Conservation (phyloP, 441 rosid species). For the Erysimum cheiri region DNA sequence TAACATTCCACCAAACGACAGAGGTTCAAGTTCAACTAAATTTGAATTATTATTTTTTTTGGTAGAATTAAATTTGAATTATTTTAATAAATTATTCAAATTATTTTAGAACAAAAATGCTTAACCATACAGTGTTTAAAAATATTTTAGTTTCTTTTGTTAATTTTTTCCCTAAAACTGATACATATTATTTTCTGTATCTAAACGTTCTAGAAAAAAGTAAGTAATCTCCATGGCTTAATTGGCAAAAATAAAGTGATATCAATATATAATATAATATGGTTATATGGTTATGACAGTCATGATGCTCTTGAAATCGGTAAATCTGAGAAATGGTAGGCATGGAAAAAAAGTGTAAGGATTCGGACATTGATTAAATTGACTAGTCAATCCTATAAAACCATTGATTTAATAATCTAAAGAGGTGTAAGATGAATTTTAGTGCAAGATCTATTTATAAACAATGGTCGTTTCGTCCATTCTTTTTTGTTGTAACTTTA, state of each 20-base stretch:
- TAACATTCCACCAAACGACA: background rate
- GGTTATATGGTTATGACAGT: too few species aligned
- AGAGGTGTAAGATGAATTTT: conserved; percentile 26
- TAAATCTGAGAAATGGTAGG: conserved; percentile 23
- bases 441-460: conserved; percentile 33
- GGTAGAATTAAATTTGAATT: too few species aligned
- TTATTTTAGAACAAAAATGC: background rate
- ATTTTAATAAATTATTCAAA: too few species aligned
- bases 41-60: too few species aligned
- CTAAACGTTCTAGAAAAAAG: background rate
- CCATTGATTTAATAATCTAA: conserved; percentile 27
- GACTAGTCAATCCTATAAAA: conserved; percentile 22
- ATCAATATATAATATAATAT: background rate
- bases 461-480: conserved; percentile 37
- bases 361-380: conserved; percentile 3
- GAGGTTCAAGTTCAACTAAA: too few species aligned
- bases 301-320: conserved; percentile 8
- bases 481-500: conserved; percentile 34
- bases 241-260: background rate
- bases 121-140: background rate
- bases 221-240: background rate
- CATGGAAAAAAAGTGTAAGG: conserved; percentile 2
- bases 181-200: background rate
- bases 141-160: background rate
- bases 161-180: background rate